Conservation (phyloP, 129 eudicot species). For the Flaveria bidentis region DNA sequence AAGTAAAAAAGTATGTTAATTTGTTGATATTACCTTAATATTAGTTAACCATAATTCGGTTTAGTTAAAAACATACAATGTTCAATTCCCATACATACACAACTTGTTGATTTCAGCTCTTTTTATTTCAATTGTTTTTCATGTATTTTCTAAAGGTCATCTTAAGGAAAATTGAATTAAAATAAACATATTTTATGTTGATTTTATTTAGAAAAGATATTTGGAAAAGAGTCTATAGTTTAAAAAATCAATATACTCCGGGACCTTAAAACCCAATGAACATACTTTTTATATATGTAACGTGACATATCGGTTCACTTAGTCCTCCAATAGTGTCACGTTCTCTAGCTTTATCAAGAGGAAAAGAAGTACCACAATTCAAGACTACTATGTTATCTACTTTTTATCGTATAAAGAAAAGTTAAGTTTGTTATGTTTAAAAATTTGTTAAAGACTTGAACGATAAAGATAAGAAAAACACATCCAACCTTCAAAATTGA, state of each 20-base stretch:
- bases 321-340: neutral
- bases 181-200: neutral
- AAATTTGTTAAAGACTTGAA: neutral
- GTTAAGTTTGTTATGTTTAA: neutral
- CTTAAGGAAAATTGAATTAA: neutral
- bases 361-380: neutral
- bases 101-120: neutral
- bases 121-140: neutral
- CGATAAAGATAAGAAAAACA: neutral
- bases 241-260: neutral
- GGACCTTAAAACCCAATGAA: neutral
- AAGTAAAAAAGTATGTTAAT: no score
- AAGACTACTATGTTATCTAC: neutral
- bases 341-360: constrained; percentile 14
- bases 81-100: no score
- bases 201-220: neutral
- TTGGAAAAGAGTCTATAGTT: neutral
- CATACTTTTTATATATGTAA: neutral
- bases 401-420: neutral
- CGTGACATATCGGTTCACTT: neutral
- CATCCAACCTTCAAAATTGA: neutral
- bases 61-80: neutral
- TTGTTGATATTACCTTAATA: no score
- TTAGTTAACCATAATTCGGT: neutral
- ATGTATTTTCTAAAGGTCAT: neutral